Evolutionary conservation across 2,329 filamentous ascomycete species (phyloP).

Genomic region (Phialophora verrucosa): DNA sequence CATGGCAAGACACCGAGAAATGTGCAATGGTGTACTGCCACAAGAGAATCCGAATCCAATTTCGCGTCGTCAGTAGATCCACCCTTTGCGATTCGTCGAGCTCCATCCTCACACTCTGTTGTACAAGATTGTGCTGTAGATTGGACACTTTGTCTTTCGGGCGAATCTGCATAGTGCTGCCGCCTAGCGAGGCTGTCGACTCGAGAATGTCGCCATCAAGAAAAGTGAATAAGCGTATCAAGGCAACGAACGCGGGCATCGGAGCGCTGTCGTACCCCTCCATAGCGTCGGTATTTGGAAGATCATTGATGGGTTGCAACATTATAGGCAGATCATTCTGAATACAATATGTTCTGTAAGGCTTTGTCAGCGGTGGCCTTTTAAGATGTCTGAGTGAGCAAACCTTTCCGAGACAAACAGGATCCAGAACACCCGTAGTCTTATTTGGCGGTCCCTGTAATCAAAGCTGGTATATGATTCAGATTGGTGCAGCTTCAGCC

Average conservation of each 20-base stretch:
- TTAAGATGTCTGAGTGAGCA: background rate
- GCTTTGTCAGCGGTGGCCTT: background rate
- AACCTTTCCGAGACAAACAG: slow-evolving; percentile 55
- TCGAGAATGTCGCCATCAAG: slow-evolving; percentile 17
- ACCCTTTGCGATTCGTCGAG: slow-evolving; percentile 18
- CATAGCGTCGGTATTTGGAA: background rate
- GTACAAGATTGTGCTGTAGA: slow-evolving; percentile 10
- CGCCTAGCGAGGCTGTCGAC: background rate
- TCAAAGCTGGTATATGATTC: slow-evolving; percentile 49
- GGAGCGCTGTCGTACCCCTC: slow-evolving; percentile 12
- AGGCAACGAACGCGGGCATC: slow-evolving; percentile 12
- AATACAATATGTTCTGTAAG: slow-evolving; percentile 12
- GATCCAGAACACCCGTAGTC: slow-evolving; percentile 55
- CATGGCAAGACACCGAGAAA: slow-evolving; percentile 14
- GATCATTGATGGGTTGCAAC: slow-evolving; percentile 5
- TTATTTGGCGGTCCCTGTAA: slow-evolving; percentile 52
- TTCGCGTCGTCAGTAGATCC: slow-evolving; percentile 14
- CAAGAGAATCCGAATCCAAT: slow-evolving; percentile 21
- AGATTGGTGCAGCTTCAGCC: slow-evolving; percentile 56
- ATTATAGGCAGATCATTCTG: slow-evolving; percentile 16
- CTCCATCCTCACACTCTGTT: background rate
- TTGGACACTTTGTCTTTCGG: background rate
- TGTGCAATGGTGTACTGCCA: slow-evolving; percentile 21
- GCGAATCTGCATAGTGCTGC: background rate
- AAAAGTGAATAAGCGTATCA: slow-evolving; percentile 17